phyloP scores from a whole-genome alignment of 106 monocot species.

The Allium sativum region DNA sequence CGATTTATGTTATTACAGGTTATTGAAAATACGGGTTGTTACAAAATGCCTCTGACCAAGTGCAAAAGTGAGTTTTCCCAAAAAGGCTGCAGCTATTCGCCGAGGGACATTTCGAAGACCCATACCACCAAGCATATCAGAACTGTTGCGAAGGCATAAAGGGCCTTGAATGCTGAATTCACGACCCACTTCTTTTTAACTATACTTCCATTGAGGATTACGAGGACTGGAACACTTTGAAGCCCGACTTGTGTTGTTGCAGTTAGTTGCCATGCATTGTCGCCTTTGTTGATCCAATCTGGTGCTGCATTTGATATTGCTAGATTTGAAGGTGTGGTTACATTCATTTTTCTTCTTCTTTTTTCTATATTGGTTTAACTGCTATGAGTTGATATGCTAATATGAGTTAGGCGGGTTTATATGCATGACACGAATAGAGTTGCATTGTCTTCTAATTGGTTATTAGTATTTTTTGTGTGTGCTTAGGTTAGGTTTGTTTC shows the following conservation, averaged over 20 bases:
- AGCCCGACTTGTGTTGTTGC: slow-evolving; percentile 27
- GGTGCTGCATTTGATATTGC: not conserved
- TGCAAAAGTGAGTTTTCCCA: slow-evolving; percentile 10
- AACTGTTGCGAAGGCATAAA: slow-evolving; percentile 24
- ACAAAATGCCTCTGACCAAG: not conserved
- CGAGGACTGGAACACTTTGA: slow-evolving; percentile 25
- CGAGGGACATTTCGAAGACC: slow-evolving; percentile 23
- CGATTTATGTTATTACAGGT: too few species aligned
- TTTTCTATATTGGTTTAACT: too few species aligned
- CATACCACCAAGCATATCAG: slow-evolving; percentile 13
- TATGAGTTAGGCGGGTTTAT: too few species aligned
- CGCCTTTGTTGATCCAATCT: slow-evolving; percentile 38
- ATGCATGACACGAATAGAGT: too few species aligned
- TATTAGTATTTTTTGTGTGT: too few species aligned
- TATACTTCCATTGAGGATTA: slow-evolving; percentile 20
- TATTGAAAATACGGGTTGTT: too few species aligned
- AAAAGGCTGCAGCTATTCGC: slow-evolving; percentile 20
- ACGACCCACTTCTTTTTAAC: slow-evolving; percentile 7
- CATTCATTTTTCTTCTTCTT: too few species aligned
- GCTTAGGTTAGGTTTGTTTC: too few species aligned
- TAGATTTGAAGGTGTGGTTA: not conserved
- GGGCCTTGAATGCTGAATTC: slow-evolving; percentile 27
- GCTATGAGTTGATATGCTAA: too few species aligned
- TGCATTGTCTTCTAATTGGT: too few species aligned
- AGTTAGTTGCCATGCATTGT: slow-evolving; percentile 33